Conservation (phyloP, 1,284 basidiomycete genomes). For the Coniophora puteana region DNA sequence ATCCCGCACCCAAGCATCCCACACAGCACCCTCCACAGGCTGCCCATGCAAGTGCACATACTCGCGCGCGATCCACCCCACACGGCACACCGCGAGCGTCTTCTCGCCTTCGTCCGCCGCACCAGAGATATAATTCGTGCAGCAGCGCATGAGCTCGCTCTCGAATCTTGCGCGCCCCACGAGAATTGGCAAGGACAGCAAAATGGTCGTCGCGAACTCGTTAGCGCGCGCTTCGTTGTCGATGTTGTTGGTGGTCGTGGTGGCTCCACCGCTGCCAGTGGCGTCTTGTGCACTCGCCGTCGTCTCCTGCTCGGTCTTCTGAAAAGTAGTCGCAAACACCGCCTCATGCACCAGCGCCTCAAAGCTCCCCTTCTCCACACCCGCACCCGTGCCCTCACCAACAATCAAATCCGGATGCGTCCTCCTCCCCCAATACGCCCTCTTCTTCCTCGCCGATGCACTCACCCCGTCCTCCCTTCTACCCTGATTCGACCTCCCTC, state of each 20-base stretch:
- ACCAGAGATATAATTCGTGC: constrained; percentile 58
- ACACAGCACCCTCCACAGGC: constrained; percentile 47
- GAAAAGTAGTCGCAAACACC: constrained; percentile 72
- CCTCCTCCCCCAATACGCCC: constrained; percentile 75
- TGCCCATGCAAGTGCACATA: constrained; percentile 56
- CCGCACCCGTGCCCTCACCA: constrained; percentile 33
- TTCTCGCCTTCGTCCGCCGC: constrained; percentile 40
- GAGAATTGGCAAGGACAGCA: constrained; percentile 56
- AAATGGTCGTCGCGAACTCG: constrained; percentile 54
- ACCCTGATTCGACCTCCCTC: constrained; percentile 21
- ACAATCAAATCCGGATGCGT: constrained; percentile 68
- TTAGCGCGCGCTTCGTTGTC: constrained; percentile 59
- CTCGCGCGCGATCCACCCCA: constrained; percentile 61
- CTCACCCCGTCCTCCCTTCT: constrained; percentile 33
- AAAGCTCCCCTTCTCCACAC: constrained; percentile 59
- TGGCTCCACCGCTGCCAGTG: constrained; percentile 7
- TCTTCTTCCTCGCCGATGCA: constrained; percentile 46
- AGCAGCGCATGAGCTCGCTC: constrained; percentile 63
- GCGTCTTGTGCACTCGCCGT: constrained; percentile 4
- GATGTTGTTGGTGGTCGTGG: background rate
- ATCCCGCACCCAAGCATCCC: constrained; percentile 56
- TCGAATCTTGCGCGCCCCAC: constrained; percentile 59
- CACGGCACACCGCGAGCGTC: constrained; percentile 39
- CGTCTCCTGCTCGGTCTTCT: constrained; percentile 8
- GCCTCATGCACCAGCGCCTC: constrained; percentile 78